Evolutionary conservation across 2,329 filamentous ascomycete species (phyloP).

Genomic region (Myotisia sp.): DNA sequence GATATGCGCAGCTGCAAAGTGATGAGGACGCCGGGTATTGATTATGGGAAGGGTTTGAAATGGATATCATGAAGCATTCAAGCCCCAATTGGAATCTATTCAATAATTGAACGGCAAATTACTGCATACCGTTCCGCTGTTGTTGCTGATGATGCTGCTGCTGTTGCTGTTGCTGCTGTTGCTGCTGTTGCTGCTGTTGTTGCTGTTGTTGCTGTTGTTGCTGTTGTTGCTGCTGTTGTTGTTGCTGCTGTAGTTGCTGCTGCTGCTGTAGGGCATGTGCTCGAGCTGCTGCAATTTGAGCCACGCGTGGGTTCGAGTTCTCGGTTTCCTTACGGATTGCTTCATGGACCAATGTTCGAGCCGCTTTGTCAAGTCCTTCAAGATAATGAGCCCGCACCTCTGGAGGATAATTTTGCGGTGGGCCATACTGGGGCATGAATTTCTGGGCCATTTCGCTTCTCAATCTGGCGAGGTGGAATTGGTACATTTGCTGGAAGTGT

Average conservation of each 20-base stretch:
- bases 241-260: conserved; percentile 9
- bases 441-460: conserved; percentile 26
- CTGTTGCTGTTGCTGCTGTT: no score
- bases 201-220: no score
- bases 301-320: conserved; percentile 20
- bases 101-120: no score
- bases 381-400: conserved; percentile 25
- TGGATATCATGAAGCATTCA: no score
- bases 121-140: no score
- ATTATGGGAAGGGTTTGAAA: no score
- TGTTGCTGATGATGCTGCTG: no score
- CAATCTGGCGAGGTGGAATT: conserved; percentile 22
- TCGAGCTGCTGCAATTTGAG: conserved; percentile 18
- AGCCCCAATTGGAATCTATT: no score
- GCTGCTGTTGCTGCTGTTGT: no score
- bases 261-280: conserved; percentile 25
- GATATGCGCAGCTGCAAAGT: no score
- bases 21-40: no score
- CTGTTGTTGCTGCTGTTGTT: conserved; percentile 3
- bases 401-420: conserved; percentile 26
- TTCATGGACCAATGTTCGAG: conserved; percentile 25
- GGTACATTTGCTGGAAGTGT: conserved; percentile 24
- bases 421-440: conserved; percentile 26
- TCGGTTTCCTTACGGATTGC: conserved; percentile 27
- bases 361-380: conserved; percentile 24